Evolutionary conservation across 176 grass and related monocot species (phyloP).

Genomic region (Triticum timopheevii): DNA sequence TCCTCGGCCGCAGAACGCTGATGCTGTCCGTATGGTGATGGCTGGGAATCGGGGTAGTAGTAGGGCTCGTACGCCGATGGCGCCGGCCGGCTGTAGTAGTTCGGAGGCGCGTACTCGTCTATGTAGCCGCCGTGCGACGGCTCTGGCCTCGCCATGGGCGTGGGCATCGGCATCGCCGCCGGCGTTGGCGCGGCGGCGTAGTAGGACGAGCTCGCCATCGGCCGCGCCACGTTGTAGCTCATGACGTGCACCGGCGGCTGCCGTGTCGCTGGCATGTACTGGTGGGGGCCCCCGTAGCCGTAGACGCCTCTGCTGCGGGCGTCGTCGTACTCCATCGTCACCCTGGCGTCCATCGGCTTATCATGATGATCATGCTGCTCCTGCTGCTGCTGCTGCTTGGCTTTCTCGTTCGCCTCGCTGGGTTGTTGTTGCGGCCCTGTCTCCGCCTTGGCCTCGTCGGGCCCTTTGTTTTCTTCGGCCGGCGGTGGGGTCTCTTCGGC

Average conservation of each 20-base stretch:
- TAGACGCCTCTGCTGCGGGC: not conserved
- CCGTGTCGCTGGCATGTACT: conserved; percentile 18
- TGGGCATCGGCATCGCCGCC: not conserved
- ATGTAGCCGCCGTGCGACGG: conserved; percentile 45
- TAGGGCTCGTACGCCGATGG: conserved; percentile 38
- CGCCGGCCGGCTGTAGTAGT: conserved; percentile 20
- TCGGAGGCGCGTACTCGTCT: conserved; percentile 46
- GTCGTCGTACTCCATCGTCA: conserved; percentile 37
- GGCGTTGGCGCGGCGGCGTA: conserved; percentile 42
- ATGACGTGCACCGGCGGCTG: conserved; percentile 32
- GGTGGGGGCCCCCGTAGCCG: not conserved
- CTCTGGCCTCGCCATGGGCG: not conserved
- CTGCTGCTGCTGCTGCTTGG: conserved; percentile 2
- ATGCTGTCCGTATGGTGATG: conserved; percentile 30
- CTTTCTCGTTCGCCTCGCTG: conserved; percentile 3
- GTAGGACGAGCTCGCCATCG: conserved; percentile 50
- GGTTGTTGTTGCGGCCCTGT: not conserved
- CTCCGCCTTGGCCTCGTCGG: not conserved
- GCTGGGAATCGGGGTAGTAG: conserved; percentile 30
- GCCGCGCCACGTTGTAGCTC: conserved; percentile 61
- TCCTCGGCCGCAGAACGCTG: conserved; percentile 6
- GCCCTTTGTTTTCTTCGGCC: conserved; percentile 12
- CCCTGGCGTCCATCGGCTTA: conserved; percentile 37
- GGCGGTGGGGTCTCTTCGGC: not conserved
- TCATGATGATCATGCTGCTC: not conserved